phyloP scores from a whole-genome alignment of 2,329 filamentous ascomycete genomes.

The Aspergillus fructus region DNA sequence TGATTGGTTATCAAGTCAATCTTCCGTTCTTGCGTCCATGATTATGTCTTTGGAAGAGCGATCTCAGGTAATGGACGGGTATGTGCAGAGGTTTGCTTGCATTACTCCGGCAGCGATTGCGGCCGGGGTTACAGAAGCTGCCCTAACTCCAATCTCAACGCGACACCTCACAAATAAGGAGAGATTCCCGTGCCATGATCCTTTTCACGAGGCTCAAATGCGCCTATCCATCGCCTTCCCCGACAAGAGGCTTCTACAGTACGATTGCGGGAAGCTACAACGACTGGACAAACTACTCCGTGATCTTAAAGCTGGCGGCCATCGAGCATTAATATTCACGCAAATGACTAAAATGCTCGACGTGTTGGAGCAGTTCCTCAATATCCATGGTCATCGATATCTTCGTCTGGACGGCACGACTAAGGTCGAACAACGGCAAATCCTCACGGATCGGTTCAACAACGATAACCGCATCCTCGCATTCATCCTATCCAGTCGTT shows the following conservation, averaged over 20 bases:
- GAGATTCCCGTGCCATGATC: constrained; percentile 63
- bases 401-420: constrained; percentile 94
- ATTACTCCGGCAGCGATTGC: constrained; percentile 87
- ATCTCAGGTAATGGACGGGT: constrained; percentile 68
- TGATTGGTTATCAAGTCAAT: constrained; percentile 73
- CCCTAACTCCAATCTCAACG: constrained; percentile 65
- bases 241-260: constrained; percentile 92
- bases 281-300: constrained; percentile 82
- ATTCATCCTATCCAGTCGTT: constrained; percentile 93
- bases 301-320: constrained; percentile 81
- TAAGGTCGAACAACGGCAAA: constrained; percentile 91
- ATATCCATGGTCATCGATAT: constrained; percentile 97
- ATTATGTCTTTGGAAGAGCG: constrained; percentile 74
- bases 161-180: constrained; percentile 44
- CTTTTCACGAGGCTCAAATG: constrained; percentile 92
- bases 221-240: constrained; percentile 94
- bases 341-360: constrained; percentile 99
- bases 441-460: constrained; percentile 95
- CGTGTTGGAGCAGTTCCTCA: constrained; percentile 95
- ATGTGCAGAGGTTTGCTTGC: constrained; percentile 84
- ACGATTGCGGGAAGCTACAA: constrained; percentile 96
- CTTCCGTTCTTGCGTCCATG: constrained; percentile 54
- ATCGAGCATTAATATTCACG: constrained; percentile 95
- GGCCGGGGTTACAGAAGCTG: constrained; percentile 67
- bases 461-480: constrained; percentile 87